phyloP scores from a whole-genome alignment of 2,329 filamentous ascomycete genomes.

The Colletotrichum destructivum region DNA sequence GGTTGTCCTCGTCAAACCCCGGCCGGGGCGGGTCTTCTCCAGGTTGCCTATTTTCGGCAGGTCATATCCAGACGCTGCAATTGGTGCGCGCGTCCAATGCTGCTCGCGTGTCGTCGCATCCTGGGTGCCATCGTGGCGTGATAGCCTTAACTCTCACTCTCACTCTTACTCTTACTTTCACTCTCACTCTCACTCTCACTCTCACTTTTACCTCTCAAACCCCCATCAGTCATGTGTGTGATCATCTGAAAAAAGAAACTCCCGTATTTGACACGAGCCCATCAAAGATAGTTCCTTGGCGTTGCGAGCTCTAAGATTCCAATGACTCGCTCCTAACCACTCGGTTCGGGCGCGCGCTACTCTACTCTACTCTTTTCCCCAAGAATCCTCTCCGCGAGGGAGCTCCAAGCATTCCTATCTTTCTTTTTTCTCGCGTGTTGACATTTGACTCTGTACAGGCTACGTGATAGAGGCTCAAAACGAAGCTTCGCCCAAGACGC shows the following conservation, averaged over 20 bases:
- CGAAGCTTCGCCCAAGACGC: conserved; percentile 9
- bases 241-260: conserved; percentile 15
- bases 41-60: conserved; percentile 32
- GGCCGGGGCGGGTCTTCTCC: conserved; percentile 25
- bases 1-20: not conserved
- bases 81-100: not conserved
- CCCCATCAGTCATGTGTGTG: not conserved
- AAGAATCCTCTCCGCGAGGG: too few relatives aligned
- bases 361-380: not conserved
- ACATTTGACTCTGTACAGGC: not conserved
- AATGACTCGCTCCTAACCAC: conserved; percentile 1
- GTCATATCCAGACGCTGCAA: conserved; percentile 15
- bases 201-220: not conserved
- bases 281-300: conserved; percentile 10
- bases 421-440: too few relatives aligned
- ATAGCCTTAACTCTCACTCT: not conserved
- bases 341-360: not conserved
- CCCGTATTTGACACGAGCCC: not conserved
- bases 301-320: not conserved
- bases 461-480: not conserved
- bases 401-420: too few relatives aligned
- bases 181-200: too few relatives aligned
- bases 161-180: too few relatives aligned
- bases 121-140: conserved; percentile 9
- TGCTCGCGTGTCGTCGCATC: not conserved